Base-by-base conservation (phyloP, 495 filamentous ascomycete genomes). In the Podospora appendiculata region DNA sequence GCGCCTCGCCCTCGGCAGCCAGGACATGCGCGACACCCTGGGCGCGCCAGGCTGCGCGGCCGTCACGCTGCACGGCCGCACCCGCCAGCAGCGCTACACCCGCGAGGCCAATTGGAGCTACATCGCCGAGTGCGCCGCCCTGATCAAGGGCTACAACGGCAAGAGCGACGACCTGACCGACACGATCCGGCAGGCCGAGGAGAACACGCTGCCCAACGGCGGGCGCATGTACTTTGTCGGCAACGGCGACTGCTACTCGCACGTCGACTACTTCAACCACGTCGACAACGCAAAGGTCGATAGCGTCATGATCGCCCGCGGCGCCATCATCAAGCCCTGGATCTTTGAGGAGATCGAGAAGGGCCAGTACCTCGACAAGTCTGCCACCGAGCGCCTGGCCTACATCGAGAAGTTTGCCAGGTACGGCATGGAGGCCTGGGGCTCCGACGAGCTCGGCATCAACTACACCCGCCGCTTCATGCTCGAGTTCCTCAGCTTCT, bases 281-380 rank as follows among this genome's bases (percentile, higher is more conserved):
- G 74, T 97, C 44, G 76, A 83, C 32, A 78, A 88, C 48, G 80
- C 87, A 25, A 78, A 79, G 18, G 90, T 96, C 14, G 90, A 96
- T 70, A 80, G 79, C 9, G 87, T 94, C 55, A 97, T 97, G 92
- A 78, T 96, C 48, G 92, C 81, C 12, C 84, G 92, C 49, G 92
- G 92, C 42, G 91, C 92, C 6, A 73, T 97, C 53, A 86, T 96
- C 68, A 98, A 97, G 70, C 90, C 94, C 1, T 98, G 93, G 93
- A 69, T 98, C 47, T 98, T 96, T 63, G 93, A 97, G 64, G 93
- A 98, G 67, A 97, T 98, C 53, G 82, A 86, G 54, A 77, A 80
- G 35, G 86, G 88, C 1, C 94, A 97, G 67, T 96, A 97, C 58
- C 78, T 98, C 14, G 93, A 98, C 73, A 98, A 97, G 63, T 86